These are phyloP conservation scores for Lepidium aucheri DNA, from an alignment of 345 rosid species.

Conservation along the genomic window DNA sequence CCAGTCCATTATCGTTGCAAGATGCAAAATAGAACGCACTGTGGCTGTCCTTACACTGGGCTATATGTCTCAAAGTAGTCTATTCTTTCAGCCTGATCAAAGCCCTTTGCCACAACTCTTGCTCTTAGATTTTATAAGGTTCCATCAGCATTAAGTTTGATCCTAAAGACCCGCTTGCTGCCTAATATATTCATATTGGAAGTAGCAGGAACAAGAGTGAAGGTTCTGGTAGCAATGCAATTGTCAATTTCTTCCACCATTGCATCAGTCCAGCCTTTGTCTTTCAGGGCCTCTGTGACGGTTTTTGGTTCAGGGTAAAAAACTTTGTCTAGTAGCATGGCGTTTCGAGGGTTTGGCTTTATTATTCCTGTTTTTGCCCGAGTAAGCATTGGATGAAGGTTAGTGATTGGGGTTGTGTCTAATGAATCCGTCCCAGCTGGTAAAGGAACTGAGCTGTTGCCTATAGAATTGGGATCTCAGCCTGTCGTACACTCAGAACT, in stretches of 20 bases:
- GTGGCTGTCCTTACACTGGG: background rate
- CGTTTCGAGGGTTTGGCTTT: background rate
- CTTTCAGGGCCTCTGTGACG: background rate
- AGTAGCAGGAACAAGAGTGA: background rate
- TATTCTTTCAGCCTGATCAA: background rate
- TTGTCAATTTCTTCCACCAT: background rate
- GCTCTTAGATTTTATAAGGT: background rate
- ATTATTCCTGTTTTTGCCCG: background rate
- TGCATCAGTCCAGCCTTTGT: background rate
- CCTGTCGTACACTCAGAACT: background rate
- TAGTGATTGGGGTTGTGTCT: background rate
- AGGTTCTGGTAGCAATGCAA: background rate
- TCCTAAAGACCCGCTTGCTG: background rate
- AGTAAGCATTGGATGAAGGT: background rate
- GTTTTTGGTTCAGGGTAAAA: background rate
- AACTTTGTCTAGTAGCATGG: background rate
- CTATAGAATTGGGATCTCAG: background rate
- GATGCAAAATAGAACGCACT: background rate
- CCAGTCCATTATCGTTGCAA: background rate
- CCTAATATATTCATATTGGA: background rate
- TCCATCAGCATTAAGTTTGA: background rate
- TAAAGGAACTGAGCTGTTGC: background rate
- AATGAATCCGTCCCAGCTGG: background rate
- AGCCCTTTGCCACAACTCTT: background rate
- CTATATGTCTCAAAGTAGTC: background rate